These are phyloP conservation scores for Allium cepa DNA, from an alignment of 106 monocot species.

Conservation along the genomic window DNA sequence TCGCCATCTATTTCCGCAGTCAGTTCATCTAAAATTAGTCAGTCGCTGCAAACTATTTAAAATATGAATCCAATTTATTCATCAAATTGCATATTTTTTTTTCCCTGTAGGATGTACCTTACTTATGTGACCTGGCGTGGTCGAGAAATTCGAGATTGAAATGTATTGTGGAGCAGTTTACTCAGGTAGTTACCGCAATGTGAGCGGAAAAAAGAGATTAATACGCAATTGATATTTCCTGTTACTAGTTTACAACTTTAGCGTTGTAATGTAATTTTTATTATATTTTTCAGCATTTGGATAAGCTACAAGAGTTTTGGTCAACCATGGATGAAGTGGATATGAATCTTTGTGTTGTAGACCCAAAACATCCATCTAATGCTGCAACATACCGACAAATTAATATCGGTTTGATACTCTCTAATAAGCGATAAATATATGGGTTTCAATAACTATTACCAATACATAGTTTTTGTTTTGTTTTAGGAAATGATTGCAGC, in stretches of 20 bases:
- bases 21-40: constrained; percentile 2
- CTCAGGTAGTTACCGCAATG: constrained; percentile 24
- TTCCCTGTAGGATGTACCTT: constrained; percentile 50
- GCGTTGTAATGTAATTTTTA: not conserved
- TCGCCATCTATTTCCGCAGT: constrained; percentile 57
- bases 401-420: constrained; percentile 20
- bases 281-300: constrained; percentile 27
- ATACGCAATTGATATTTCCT: not conserved
- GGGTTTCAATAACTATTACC: not conserved
- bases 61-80: not conserved
- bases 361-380: constrained; percentile 29
- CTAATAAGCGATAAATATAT: not conserved
- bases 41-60: too few relatives aligned
- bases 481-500: constrained; percentile 33
- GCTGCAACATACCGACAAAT: constrained; percentile 33
- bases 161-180: constrained; percentile 41
- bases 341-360: constrained; percentile 28
- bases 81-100: not conserved
- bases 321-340: constrained; percentile 44
- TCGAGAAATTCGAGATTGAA: constrained; percentile 42
- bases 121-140: constrained; percentile 41
- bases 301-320: constrained; percentile 43
- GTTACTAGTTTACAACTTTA: not conserved
- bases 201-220: too few relatives aligned
- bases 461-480: not conserved